These are phyloP conservation scores for Brettanomyces naardenensis DNA, from an alignment of 805 yeast genomes.

Conservation along the genomic window DNA sequence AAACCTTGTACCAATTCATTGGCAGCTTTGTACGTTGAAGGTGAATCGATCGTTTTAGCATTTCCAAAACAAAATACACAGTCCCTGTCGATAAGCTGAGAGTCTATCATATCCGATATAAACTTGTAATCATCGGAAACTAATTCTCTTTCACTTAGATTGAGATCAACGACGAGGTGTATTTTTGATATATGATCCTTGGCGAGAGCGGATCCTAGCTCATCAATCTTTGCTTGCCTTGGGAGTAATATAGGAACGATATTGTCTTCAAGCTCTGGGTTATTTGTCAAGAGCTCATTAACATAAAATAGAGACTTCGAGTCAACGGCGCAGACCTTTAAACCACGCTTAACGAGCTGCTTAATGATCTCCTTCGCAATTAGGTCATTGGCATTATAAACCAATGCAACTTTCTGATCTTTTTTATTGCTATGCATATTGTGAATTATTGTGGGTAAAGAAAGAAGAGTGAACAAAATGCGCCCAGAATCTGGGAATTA, in stretches of 20 bases:
- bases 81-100: background rate
- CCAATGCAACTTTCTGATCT: background rate
- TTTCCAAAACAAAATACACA: slow-evolving; percentile 1
- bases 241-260: background rate
- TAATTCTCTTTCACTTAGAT: background rate
- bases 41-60: background rate
- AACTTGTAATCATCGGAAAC: slow-evolving; percentile 1
- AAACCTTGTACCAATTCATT: background rate
- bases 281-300: background rate
- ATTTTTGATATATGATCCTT: background rate
- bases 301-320: background rate
- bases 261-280: slow-evolving; percentile 2
- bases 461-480: too few species aligned
- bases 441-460: too few species aligned
- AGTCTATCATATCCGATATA: background rate
- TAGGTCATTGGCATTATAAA: slow-evolving; percentile 1
- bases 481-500: too few species aligned
- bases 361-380: background rate
- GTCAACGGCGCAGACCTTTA: slow-evolving; percentile 2
- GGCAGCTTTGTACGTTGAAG: background rate
- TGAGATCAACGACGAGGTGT: slow-evolving; percentile 1
- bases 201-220: background rate
- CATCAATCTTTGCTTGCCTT: background rate
- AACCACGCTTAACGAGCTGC: background rate
- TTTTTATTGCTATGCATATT: too few species aligned